Percentiles rank a stretch among this genome's conserved stretches.
Conservation (phyloP, 768 basidiomycete species). For the Jaapia argillacea region DNA sequence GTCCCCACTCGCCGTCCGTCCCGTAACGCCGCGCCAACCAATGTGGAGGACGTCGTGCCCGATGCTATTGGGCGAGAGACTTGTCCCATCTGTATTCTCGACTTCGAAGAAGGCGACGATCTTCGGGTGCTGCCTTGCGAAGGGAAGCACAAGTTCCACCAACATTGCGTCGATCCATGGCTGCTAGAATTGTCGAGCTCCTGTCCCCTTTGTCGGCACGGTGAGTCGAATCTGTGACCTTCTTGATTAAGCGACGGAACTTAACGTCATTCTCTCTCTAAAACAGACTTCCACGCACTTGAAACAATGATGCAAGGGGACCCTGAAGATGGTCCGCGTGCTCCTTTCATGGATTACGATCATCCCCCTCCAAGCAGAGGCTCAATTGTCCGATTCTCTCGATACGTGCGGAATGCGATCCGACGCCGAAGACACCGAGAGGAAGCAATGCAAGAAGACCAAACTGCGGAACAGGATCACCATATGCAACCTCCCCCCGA, state of each 20-base stretch:
- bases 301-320: constrained; percentile 42
- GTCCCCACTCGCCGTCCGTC: not conserved
- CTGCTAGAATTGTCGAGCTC: constrained; percentile 81
- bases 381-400: constrained; percentile 7
- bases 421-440: not conserved
- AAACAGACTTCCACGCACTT: constrained; percentile 55
- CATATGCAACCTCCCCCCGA: not conserved
- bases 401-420: constrained; percentile 10
- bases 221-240: no score
- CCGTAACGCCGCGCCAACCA: constrained; percentile 8
- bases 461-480: not conserved
- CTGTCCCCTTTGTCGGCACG: constrained; percentile 89
- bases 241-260: not conserved
- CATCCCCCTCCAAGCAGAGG: no score
- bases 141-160: constrained; percentile 85
- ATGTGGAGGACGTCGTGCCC: constrained; percentile 37
- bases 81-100: constrained; percentile 91
- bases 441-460: not conserved
- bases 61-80: constrained; percentile 71
- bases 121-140: constrained; percentile 86
- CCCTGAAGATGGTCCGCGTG: constrained; percentile 8
- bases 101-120: constrained; percentile 92
- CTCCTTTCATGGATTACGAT: no score
- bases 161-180: constrained; percentile 89
- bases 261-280: constrained; percentile 12